Evolutionary conservation across 257 asterid genomes (phyloP), one percentile per base, ranked within the genome.

Genomic region (Cruciata laevipes): DNA sequence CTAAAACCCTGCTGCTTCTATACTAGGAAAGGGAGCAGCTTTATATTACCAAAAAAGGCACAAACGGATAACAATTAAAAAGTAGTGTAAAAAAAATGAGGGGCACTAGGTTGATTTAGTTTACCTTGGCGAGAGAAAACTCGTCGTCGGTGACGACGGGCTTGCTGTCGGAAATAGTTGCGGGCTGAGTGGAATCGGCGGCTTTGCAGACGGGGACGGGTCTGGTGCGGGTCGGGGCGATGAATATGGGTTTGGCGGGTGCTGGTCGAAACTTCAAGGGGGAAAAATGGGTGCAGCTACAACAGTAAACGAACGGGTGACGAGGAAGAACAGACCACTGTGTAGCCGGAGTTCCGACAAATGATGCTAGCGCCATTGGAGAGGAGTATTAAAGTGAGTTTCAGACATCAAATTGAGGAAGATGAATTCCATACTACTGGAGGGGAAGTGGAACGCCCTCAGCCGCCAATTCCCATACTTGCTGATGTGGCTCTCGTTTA

Each of bases 41-140:
- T 47, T 23, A 24, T 16, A 58, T 25, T 58, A 24, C 30, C 31
- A 11, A 56, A 56, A 56, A n/a, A 13, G 59, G 53, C 59, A 18
- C 59, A n/a, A n/a, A n/a, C n/a, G 7, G 18, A 44, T 9, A 53
- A 10, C 20, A 53, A 17, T 3, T 17, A 53, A n/a, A 53, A n/a
- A 53, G 14, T 13, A 42, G 17, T 42, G n/a, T n/a, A n/a, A n/a
- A n/a, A n/a, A n/a, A 42, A 42, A 42, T 42, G 14, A 42, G 51
- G 12, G 51, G 5, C 0, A 38, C 44, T 38, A 44, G 4, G 21
- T 1, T 10, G 3, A 51, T 5, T 53, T 32, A 10, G 21, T 10
- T n/a, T 72, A 90, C 97, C 87, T 94, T 90, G 59, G 96, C 87
- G 6, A 94, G 83, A 25, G 96, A 65, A 76, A 94, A 90, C 76